Evolutionary conservation across 164 flowering plant species (phyloP).

Genomic region (Macadamia tetraphylla): DNA sequence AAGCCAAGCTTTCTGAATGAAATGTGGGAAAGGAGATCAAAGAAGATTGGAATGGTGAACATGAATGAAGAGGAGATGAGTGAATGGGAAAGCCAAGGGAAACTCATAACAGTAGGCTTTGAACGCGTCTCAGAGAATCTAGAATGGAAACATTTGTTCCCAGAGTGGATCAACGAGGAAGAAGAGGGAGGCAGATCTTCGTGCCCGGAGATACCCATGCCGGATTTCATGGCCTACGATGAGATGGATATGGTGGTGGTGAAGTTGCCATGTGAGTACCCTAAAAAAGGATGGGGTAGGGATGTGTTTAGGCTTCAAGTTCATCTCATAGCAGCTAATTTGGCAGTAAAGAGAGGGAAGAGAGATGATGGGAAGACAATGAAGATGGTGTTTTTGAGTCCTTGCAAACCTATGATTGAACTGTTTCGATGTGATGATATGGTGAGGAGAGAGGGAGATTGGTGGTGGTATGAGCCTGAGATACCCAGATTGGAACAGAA

Average conservation of each 20-base stretch:
- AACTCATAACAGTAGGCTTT: slow-evolving; percentile 28
- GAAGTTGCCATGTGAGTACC: slow-evolving; percentile 60
- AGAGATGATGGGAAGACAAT: slow-evolving; percentile 34
- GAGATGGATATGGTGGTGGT: slow-evolving; percentile 63
- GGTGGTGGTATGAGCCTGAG: slow-evolving; percentile 71
- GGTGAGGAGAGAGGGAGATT: slow-evolving; percentile 55
- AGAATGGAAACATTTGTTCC: slow-evolving; percentile 74
- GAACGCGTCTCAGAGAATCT: slow-evolving; percentile 44
- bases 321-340: slow-evolving; percentile 58
- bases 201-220: slow-evolving; percentile 92
- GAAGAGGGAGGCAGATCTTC: slow-evolving; percentile 57
- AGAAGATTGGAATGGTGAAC: slow-evolving; percentile 66
- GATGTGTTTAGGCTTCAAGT: slow-evolving; percentile 73
- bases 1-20: slow-evolving; percentile 53
- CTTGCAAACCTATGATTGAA: slow-evolving; percentile 88
- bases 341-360: slow-evolving; percentile 58
- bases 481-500: slow-evolving; percentile 50
- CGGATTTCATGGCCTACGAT: slow-evolving; percentile 31
- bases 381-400: slow-evolving; percentile 57
- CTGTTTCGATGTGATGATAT: slow-evolving; percentile 73
- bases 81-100: slow-evolving; percentile 41
- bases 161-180: slow-evolving; percentile 97
- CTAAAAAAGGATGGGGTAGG: slow-evolving; percentile 62
- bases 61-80: slow-evolving; percentile 59
- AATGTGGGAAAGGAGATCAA: slow-evolving; percentile 16